A percentile compares a stretch with the other conserved stretches of the same genome.
Evolutionary conservation across 345 rosid genomes (phyloP).

Genomic region (Salix suchowensis): DNA sequence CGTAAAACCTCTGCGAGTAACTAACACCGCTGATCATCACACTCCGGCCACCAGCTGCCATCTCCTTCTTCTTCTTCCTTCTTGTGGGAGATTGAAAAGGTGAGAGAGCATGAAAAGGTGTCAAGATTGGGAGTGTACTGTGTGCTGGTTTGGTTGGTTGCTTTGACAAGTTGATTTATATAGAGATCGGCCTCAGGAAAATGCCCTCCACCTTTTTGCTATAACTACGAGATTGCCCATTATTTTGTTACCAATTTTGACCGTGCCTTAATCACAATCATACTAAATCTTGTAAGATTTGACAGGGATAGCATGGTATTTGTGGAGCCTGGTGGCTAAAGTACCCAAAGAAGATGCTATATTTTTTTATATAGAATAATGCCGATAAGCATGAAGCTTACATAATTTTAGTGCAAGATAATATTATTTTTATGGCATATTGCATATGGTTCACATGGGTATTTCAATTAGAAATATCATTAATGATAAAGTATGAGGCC

Average conservation of each 20-base stretch:
- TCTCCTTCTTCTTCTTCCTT: neutral
- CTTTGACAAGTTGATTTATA: neutral
- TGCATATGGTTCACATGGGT: constrained; percentile 4
- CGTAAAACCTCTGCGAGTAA: neutral
- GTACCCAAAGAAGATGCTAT: neutral
- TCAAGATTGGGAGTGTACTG: neutral
- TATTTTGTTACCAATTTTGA: neutral
- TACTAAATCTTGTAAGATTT: neutral
- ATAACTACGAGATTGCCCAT: neutral
- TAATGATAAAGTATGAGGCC: neutral
- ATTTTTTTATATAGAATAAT: too few species aligned
- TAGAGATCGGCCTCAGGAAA: neutral
- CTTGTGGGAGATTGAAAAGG: neutral
- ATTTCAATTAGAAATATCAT: too few species aligned
- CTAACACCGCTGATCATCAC: constrained; percentile 9
- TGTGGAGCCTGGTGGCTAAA: neutral
- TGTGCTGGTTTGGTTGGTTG: neutral
- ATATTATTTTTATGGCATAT: neutral
- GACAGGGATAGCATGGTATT: neutral
- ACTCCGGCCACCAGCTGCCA: constrained; percentile 1
- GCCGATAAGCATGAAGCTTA: neutral
- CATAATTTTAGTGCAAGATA: neutral
- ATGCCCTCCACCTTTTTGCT: neutral
- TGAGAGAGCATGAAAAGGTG: neutral
- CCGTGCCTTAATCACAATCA: neutral